Percentiles rank a stretch among this genome's conserved stretches.
phyloP scores from a whole-genome alignment of 805 yeast species.

The Naumovozyma dairenensis region DNA sequence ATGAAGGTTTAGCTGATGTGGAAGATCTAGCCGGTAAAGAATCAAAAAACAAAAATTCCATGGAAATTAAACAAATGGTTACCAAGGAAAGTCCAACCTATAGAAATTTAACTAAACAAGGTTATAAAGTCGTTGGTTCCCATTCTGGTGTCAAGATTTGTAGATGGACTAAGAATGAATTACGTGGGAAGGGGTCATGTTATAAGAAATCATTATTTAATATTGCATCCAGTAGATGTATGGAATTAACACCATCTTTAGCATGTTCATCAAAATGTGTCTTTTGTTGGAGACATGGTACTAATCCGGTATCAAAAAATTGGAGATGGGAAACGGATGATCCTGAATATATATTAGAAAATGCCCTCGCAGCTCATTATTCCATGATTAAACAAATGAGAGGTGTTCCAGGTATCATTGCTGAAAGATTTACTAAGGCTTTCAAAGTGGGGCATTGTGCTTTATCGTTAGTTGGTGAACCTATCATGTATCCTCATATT shows the following conservation, averaged over 20 bases:
- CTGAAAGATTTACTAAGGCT: slow-evolving; percentile 85
- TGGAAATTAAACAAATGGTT: slow-evolving; percentile 68
- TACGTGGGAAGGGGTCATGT: slow-evolving; percentile 90
- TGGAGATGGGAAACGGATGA: slow-evolving; percentile 96
- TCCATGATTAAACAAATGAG: slow-evolving; percentile 87
- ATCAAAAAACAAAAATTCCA: slow-evolving; percentile 7
- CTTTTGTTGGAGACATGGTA: slow-evolving; percentile 96
- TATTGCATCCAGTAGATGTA: slow-evolving; percentile 79
- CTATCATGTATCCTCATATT: slow-evolving; percentile 86
- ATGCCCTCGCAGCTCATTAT: slow-evolving; percentile 84
- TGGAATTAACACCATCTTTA: slow-evolving; percentile 91
- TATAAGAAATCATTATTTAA: slow-evolving; percentile 90
- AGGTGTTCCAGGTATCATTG: slow-evolving; percentile 90
- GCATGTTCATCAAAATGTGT: slow-evolving; percentile 95
- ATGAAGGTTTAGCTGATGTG: slow-evolving; percentile 54
- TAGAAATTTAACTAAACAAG: slow-evolving; percentile 83
- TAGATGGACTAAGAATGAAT: slow-evolving; percentile 92
- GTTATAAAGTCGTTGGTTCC: slow-evolving; percentile 85
- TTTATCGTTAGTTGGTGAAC: slow-evolving; percentile 86
- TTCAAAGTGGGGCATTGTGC: slow-evolving; percentile 88
- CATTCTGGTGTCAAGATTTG: slow-evolving; percentile 94
- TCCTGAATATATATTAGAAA: slow-evolving; percentile 73
- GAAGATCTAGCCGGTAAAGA: slow-evolving; percentile 69
- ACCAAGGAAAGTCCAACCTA: slow-evolving; percentile 82
- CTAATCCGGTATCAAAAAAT: slow-evolving; percentile 89